Evolutionary conservation across 2,329 filamentous ascomycete species (phyloP).

Genomic region (Rutstroemia sp.): DNA sequence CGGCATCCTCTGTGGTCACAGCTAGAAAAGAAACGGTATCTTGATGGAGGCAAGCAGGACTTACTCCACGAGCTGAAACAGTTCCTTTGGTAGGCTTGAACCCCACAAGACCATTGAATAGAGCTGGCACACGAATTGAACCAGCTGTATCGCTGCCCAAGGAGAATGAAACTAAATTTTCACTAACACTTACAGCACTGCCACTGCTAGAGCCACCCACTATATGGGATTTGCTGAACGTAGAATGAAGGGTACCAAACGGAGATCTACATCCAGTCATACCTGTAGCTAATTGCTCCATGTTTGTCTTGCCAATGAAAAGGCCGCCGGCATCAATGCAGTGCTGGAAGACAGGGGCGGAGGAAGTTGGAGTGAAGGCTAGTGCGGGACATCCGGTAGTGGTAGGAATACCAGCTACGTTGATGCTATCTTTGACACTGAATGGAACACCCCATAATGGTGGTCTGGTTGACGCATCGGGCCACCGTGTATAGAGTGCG

Average conservation of each 20-base stretch:
- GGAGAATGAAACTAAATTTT: conserved; percentile 44
- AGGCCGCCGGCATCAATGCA: conserved; percentile 45
- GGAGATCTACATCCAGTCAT: conserved; percentile 48
- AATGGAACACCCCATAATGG: conserved; percentile 44
- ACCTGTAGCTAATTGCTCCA: conserved; percentile 50
- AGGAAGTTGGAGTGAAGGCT: conserved; percentile 37
- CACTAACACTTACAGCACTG: conserved; percentile 43
- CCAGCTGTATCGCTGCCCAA: conserved; percentile 48
- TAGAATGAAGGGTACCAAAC: conserved; percentile 42
- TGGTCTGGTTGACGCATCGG: conserved; percentile 34
- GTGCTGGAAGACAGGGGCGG: conserved; percentile 38
- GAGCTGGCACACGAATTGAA: conserved; percentile 41
- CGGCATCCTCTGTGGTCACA: conserved; percentile 37
- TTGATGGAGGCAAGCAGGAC: conserved; percentile 44
- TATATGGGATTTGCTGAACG: conserved; percentile 40
- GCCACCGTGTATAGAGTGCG: conserved; percentile 35
- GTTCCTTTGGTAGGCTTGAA: conserved; percentile 43
- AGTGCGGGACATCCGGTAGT: conserved; percentile 40
- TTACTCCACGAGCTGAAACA: conserved; percentile 38
- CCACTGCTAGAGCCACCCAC: conserved; percentile 48
- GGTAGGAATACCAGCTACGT: conserved; percentile 39
- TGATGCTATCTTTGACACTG: conserved; percentile 42
- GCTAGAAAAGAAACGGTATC: conserved; percentile 46
- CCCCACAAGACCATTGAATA: conserved; percentile 42
- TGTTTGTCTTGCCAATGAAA: conserved; percentile 48